Conservation (phyloP, 768 basidiomycete genomes). For the Termitomyces sp. region DNA sequence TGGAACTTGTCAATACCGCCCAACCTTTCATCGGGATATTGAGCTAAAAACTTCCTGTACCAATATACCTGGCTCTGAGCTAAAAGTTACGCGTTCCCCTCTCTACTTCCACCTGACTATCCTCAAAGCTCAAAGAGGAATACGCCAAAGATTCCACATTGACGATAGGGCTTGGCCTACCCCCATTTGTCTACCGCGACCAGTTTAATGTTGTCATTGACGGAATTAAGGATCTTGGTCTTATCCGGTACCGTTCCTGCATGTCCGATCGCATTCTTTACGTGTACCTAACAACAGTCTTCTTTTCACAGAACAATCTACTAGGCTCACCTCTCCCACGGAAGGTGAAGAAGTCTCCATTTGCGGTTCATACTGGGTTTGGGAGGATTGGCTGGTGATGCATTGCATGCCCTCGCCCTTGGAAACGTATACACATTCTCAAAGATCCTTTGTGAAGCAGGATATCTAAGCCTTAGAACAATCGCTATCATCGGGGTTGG, state of each 20-base stretch:
- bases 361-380: constrained; percentile 61
- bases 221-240: constrained; percentile 37
- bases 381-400: constrained; percentile 76
- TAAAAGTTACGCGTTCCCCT: constrained; percentile 55
- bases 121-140: constrained; percentile 48
- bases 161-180: constrained; percentile 73
- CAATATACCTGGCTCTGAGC: constrained; percentile 61
- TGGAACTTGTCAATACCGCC: constrained; percentile 24
- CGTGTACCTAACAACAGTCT: constrained; percentile 70
- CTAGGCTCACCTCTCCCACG: background rate
- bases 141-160: constrained; percentile 47
- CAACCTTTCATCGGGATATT: constrained; percentile 47
- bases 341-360: constrained; percentile 20
- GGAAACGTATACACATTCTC: constrained; percentile 72
- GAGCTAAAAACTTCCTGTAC: constrained; percentile 88
- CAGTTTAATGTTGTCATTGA: constrained; percentile 57
- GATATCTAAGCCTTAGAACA: constrained; percentile 31
- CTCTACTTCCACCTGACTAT: constrained; percentile 48
- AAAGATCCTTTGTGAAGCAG: constrained; percentile 39
- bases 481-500: constrained; percentile 78
- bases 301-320: constrained; percentile 52
- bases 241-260: constrained; percentile 5
- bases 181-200: constrained; percentile 61
- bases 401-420: constrained; percentile 69
- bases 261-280: constrained; percentile 64